phyloP scores from a whole-genome alignment of 305 asterid genomes.

The Fraxinus dipetala region DNA sequence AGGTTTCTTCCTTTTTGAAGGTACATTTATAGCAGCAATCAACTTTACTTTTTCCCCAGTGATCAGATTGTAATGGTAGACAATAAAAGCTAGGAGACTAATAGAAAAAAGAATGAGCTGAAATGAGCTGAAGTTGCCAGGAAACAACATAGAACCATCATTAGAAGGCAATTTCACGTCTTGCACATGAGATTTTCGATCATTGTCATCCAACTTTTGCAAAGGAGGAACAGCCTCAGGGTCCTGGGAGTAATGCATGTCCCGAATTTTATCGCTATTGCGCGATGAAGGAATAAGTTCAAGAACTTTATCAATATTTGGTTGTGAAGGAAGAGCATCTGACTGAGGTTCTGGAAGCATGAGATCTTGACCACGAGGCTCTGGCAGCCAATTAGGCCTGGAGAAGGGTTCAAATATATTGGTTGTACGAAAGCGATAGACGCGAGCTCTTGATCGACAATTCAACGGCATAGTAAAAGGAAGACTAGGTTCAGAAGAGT shows the following conservation, averaged over 20 bases:
- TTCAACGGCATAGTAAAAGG: slow-evolving; percentile 74
- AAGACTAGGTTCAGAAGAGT: slow-evolving; percentile 47
- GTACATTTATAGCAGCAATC: slow-evolving; percentile 27
- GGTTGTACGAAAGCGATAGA: slow-evolving; percentile 58
- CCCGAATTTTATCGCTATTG: slow-evolving; percentile 24
- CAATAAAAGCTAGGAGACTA: slow-evolving; percentile 31
- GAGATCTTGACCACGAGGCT: slow-evolving; percentile 44
- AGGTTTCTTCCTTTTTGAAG: slow-evolving; percentile 59
- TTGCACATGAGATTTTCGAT: slow-evolving; percentile 20
- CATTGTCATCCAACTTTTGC: slow-evolving; percentile 16
- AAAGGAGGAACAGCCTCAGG: slow-evolving; percentile 23
- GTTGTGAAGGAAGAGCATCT: slow-evolving; percentile 56
- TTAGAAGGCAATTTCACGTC: slow-evolving; percentile 20
- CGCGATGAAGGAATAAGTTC: slow-evolving; percentile 36
- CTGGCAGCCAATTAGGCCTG: slow-evolving; percentile 40
- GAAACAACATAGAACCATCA: slow-evolving; percentile 25
- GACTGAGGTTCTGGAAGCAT: slow-evolving; percentile 45
- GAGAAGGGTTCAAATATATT: slow-evolving; percentile 43
- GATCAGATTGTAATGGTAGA: slow-evolving; percentile 22
- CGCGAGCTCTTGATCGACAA: slow-evolving; percentile 77
- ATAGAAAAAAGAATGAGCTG: slow-evolving; percentile 30
- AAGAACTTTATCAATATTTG: slow-evolving; percentile 54
- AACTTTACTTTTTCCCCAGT: slow-evolving; percentile 30
- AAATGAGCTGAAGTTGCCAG: slow-evolving; percentile 26
- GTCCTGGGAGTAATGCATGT: slow-evolving; percentile 21